Percentiles rank a stretch among this genome's conserved stretches.
Evolutionary conservation across 805 yeast genomes (phyloP).

Genomic region (Nakazawaea molendinolei): DNA sequence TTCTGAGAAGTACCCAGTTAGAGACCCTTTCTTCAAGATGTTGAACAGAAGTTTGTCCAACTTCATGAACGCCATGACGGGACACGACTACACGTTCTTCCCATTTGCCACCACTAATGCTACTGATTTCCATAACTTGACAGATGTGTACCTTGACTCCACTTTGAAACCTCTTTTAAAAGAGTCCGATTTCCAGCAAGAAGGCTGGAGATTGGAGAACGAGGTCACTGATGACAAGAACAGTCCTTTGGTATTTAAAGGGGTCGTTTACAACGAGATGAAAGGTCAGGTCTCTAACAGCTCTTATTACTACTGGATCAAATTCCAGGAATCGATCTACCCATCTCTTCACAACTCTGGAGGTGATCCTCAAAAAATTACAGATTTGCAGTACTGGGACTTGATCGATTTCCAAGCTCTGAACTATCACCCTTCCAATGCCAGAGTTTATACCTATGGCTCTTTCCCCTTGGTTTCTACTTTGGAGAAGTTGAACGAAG

Average conservation of each 20-base stretch:
- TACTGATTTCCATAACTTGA: conserved; percentile 73
- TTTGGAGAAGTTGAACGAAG: conserved; percentile 46
- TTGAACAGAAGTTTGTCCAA: conserved; percentile 87
- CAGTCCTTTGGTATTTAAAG: conserved; percentile 72
- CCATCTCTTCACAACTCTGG: conserved; percentile 87
- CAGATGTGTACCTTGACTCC: conserved; percentile 84
- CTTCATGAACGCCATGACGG: conserved; percentile 99
- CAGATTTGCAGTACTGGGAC: conserved; percentile 68
- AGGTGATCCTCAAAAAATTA: conserved; percentile 83
- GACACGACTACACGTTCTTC: conserved; percentile 90
- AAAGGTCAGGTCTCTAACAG: conserved; percentile 93
- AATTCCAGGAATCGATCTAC: conserved; percentile 76
- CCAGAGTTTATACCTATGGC: conserved; percentile 85
- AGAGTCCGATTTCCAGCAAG: conserved; percentile 82
- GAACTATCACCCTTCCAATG: conserved; percentile 87
- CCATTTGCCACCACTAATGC: conserved; percentile 94
- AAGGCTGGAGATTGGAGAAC: conserved; percentile 95
- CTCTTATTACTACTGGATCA: conserved; percentile 76
- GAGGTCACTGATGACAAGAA: conserved; percentile 46
- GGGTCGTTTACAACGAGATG: conserved; percentile 98
- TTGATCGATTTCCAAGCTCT: conserved; percentile 66
- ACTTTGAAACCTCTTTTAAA: conserved; percentile 77
- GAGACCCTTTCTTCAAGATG: conserved; percentile 98
- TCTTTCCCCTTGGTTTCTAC: conserved; percentile 58
- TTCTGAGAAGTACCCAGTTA: conserved; percentile 80